phyloP scores from a whole-genome alignment of 805 yeast genomes.

The Candida xiaguanensis region DNA sequence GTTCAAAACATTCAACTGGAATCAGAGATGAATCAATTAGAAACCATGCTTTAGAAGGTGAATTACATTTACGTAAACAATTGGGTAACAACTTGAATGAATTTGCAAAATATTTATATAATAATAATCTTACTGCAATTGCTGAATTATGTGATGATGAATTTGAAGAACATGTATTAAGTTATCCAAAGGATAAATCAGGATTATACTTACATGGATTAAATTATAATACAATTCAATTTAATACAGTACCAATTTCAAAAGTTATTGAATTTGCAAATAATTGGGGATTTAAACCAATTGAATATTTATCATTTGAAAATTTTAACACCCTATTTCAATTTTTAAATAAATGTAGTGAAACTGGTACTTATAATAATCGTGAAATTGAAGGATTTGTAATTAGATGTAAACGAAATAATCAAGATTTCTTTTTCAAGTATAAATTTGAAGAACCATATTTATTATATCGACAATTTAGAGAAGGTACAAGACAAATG shows the following conservation, averaged over 20 bases:
- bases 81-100: slow-evolving; percentile 39
- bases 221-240: slow-evolving; percentile 61
- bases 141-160: slow-evolving; percentile 89
- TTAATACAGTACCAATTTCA: slow-evolving; percentile 61
- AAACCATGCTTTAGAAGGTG: slow-evolving; percentile 78
- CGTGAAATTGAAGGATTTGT: slow-evolving; percentile 93
- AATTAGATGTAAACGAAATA: slow-evolving; percentile 52
- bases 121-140: slow-evolving; percentile 70
- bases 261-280: slow-evolving; percentile 58
- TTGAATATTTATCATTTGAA: slow-evolving; percentile 43
- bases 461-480: slow-evolving; percentile 80
- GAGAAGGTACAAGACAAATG: slow-evolving; percentile 75
- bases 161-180: slow-evolving; percentile 91
- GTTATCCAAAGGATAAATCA: slow-evolving; percentile 59
- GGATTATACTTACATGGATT: slow-evolving; percentile 92
- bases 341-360: slow-evolving; percentile 54
- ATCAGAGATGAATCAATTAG: slow-evolving; percentile 45
- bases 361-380: slow-evolving; percentile 67
- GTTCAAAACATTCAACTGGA: slow-evolving; percentile 91
- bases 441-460: slow-evolving; percentile 96
- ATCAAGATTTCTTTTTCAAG: slow-evolving; percentile 72
- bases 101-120: slow-evolving; percentile 54
- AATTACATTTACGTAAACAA: slow-evolving; percentile 52
- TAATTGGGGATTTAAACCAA: slow-evolving; percentile 66
- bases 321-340: slow-evolving; percentile 39